phyloP scores from a whole-genome alignment of 73 alveolate genomes.

The Paramecium sonneborni region DNA sequence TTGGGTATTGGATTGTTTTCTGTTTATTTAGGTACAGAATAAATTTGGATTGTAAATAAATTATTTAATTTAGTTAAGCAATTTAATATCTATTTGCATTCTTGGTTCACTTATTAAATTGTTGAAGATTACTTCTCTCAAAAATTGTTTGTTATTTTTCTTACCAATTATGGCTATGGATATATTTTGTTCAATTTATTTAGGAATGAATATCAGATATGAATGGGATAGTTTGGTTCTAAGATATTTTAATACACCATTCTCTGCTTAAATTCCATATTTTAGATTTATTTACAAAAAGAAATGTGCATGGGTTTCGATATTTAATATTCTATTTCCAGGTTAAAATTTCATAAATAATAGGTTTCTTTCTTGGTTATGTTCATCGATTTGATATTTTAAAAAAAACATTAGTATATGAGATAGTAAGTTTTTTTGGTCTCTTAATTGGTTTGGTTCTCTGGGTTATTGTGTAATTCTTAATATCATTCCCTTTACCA shows the following conservation, averaged over 20 bases:
- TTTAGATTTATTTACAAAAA: background rate
- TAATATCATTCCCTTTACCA: slow-evolving; percentile 30
- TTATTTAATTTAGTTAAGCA: background rate
- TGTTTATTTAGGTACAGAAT: background rate
- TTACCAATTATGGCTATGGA: background rate
- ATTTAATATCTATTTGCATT: background rate
- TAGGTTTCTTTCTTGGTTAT: slow-evolving; percentile 10
- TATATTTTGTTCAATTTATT: background rate
- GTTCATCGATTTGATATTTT: background rate
- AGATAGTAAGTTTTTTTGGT: background rate
- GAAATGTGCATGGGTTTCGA: slow-evolving; percentile 29
- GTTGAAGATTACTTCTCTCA: background rate
- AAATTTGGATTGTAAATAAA: background rate
- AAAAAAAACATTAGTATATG: background rate
- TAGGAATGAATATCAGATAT: background rate
- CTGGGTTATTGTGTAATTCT: background rate
- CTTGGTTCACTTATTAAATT: background rate
- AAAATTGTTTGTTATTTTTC: background rate
- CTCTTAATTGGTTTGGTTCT: background rate
- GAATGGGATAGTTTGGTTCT: slow-evolving; percentile 23
- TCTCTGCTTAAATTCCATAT: background rate
- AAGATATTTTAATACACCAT: slow-evolving; percentile 27
- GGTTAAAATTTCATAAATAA: background rate
- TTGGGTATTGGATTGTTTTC: background rate
- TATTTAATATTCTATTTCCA: slow-evolving; percentile 25